A percentile compares a stretch with the other conserved stretches of the same genome.
Conservation (phyloP, 345 rosid genomes). For the Laguncularia racemosa region DNA sequence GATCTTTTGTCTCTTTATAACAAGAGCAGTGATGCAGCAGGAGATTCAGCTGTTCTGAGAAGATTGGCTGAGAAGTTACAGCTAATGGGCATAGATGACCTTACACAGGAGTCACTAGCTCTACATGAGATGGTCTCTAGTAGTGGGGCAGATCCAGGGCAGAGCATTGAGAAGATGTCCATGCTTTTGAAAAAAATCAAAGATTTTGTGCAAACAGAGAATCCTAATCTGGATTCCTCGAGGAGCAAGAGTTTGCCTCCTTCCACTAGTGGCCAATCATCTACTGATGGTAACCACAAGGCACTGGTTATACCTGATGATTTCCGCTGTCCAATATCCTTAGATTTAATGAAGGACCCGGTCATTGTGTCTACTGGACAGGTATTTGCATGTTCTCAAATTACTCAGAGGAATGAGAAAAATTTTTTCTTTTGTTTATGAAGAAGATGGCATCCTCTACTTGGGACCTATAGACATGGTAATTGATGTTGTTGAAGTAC, state of each 20-base stretch:
- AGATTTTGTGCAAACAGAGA: slow-evolving; percentile 80
- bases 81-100: slow-evolving; percentile 60
- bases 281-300: slow-evolving; percentile 49
- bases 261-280: slow-evolving; percentile 49
- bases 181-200: slow-evolving; percentile 70
- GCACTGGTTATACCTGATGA: slow-evolving; percentile 78
- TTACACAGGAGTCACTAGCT: slow-evolving; percentile 88
- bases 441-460: no score
- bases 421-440: no score
- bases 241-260: slow-evolving; percentile 33
- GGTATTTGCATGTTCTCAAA: slow-evolving; percentile 32
- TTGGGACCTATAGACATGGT: no score
- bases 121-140: slow-evolving; percentile 77
- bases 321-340: slow-evolving; percentile 94
- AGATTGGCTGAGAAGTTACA: slow-evolving; percentile 68
- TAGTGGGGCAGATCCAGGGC: slow-evolving; percentile 63
- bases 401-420: no score
- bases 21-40: slow-evolving; percentile 36
- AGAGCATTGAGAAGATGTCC: slow-evolving; percentile 80
- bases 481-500: no score
- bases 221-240: slow-evolving; percentile 40
- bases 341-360: slow-evolving; percentile 96
- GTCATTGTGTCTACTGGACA: slow-evolving; percentile 97
- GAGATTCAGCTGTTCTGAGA: slow-evolving; percentile 45
- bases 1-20: slow-evolving; percentile 59